Base-by-base conservation (phyloP, 768 basidiomycete genomes). In the Pleurotus pulmonarius region DNA sequence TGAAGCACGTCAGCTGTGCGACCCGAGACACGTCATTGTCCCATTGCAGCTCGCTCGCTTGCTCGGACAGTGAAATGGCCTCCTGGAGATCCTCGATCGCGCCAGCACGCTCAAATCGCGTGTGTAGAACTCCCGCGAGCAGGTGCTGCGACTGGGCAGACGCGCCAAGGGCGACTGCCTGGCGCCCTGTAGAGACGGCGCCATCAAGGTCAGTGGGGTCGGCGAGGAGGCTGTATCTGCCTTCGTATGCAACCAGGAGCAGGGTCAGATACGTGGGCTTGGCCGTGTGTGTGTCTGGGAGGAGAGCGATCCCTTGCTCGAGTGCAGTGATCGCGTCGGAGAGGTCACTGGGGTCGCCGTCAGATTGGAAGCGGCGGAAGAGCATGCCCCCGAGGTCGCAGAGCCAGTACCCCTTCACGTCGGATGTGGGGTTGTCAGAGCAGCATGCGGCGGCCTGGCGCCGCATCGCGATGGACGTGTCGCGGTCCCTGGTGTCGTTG, bases 151-250 rank as follows among this genome's bases (percentile, higher is more conserved):
- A 0, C 29, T 29, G 29, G 8, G 1, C 7, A 8, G 29, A 29
- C 7, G 7, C 7, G 11, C 9, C 29, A 8, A 29, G 29, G 8
- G 29, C 29, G 8, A 8, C 8, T 3, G 59, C 54, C 5, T 20
- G 24, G 9, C 39, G n/a, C 13, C 25, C 18, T 13, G n/a, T 22
- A 8, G 20, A 12, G 16, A 60, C 47, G 4, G 45, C 40, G 13
- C 49, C 2, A 20, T 58, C 53, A 25, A 60, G 7, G 25, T 60
- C 52, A 1, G 1, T 13, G n/a, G 58, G 29, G 16, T 55, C 38
- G 3, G 56, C 52, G 13, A 46, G 38, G 9, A 24, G 57, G 44
- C 55, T 38, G 24, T 48, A 56, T 20, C 41, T n/a, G 41, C n/a
- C 2, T 6, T 43, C 11, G 0, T n/a, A 9, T 8, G 20, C 11